phyloP scores from a whole-genome alignment of 768 basidiomycete species.

The Tricholoma sp. region DNA sequence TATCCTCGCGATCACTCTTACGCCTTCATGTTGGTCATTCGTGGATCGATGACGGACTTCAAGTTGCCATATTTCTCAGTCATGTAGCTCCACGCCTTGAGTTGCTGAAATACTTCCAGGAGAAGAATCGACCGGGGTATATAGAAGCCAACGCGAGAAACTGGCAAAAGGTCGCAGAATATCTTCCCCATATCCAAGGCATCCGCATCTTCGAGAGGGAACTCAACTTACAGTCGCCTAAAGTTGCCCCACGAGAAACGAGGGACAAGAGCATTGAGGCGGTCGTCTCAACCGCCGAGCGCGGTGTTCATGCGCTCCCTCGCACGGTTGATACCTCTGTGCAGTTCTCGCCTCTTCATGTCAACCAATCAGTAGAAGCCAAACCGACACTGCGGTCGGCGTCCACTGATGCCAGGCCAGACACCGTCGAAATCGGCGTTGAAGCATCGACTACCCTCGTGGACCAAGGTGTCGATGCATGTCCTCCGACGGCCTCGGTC shows the following conservation, averaged over 20 bases:
- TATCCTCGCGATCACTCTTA: constrained; percentile 60
- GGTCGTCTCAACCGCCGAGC: constrained; percentile 25
- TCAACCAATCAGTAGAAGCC: constrained; percentile 30
- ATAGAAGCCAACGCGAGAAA: constrained; percentile 59
- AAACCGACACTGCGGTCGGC: constrained; percentile 25
- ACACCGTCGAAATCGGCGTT: constrained; percentile 17
- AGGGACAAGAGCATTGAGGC: constrained; percentile 46
- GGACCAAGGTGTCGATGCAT: constrained; percentile 50
- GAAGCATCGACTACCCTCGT: constrained; percentile 16
- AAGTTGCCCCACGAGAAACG: constrained; percentile 24
- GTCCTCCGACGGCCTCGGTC: constrained; percentile 38
- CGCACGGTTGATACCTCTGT: constrained; percentile 26
- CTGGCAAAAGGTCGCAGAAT: constrained; percentile 67
- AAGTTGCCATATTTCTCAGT: constrained; percentile 66
- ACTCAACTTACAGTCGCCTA: constrained; percentile 23
- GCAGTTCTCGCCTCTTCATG: constrained; percentile 32
- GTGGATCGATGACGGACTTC: constrained; percentile 63
- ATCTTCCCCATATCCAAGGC: constrained; percentile 66
- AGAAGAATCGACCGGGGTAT: constrained; percentile 67
- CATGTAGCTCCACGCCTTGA: constrained; percentile 73
- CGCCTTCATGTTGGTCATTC: constrained; percentile 77
- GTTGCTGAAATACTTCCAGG: constrained; percentile 70
- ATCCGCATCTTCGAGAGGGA: constrained; percentile 59
- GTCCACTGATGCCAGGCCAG: constrained; percentile 23
- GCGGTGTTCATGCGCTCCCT: constrained; percentile 28